Percentiles rank a stretch among this genome's conserved stretches.
Evolutionary conservation across 192 early-diverging fungal genomes (phyloP).

Genomic region (Pilobolus umbonatus): DNA sequence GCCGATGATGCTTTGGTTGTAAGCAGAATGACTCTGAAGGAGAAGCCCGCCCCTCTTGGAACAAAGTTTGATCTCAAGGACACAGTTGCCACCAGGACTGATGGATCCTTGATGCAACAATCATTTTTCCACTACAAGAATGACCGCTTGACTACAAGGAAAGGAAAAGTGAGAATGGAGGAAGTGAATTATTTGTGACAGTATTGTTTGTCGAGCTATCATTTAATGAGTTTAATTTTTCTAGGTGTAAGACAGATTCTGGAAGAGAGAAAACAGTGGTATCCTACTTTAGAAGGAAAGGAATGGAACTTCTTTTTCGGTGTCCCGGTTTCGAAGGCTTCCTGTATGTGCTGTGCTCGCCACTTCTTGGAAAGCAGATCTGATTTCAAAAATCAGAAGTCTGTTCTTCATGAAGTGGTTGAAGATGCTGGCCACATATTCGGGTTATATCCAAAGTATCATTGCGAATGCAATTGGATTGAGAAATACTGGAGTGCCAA

Average conservation of each 20-base stretch:
- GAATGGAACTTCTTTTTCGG: background rate
- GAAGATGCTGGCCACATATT: conserved; percentile 5
- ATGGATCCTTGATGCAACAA: too few relatives aligned
- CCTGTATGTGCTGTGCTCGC: conserved; percentile 8
- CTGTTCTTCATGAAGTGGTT: conserved; percentile 6
- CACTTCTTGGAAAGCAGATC: conserved; percentile 1
- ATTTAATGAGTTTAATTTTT: too few relatives aligned
- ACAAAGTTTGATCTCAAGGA: too few relatives aligned
- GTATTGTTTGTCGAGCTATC: too few relatives aligned
- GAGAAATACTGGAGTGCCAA: too few relatives aligned
- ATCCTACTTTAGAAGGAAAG: background rate
- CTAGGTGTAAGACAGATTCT: background rate
- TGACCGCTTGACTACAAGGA: too few relatives aligned
- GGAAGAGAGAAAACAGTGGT: background rate
- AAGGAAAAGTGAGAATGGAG: background rate
- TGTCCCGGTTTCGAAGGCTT: background rate
- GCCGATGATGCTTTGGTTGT: too few relatives aligned
- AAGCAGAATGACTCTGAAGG: too few relatives aligned
- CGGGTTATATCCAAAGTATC: background rate
- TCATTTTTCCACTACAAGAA: background rate
- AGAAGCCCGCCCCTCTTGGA: too few relatives aligned
- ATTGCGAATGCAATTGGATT: too few relatives aligned
- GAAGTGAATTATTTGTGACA: background rate
- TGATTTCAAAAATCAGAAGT: conserved; percentile 10
- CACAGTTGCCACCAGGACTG: too few relatives aligned